A percentile compares a stretch with the other conserved stretches of the same genome.
These are phyloP conservation scores for Monascus purpureus DNA, from an alignment of 495 filamentous ascomycete species.

Conservation along the genomic window DNA sequence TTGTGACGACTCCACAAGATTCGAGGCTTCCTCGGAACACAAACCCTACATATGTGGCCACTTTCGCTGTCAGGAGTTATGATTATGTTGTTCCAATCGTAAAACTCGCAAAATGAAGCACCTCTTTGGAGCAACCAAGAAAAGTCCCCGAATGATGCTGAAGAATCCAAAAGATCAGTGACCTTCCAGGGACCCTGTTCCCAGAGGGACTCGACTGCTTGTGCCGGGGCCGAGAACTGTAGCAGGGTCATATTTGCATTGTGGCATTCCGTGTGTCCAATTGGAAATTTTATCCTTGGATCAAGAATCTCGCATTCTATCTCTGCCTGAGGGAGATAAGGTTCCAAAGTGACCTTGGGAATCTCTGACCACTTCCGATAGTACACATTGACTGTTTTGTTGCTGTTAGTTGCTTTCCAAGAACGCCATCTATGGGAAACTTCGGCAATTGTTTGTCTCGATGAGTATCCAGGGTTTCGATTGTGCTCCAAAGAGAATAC, in stretches of 20 bases:
- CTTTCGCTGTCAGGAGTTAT: background rate
- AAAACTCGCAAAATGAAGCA: constrained; percentile 6
- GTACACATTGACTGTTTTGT: constrained; percentile 9
- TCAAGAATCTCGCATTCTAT: constrained; percentile 7
- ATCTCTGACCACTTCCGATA: constrained; percentile 12
- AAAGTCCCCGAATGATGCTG: constrained; percentile 10
- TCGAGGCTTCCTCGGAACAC: constrained; percentile 28
- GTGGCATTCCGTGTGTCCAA: constrained; percentile 9
- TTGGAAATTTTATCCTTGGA: constrained; percentile 2
- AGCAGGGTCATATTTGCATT: constrained; percentile 16
- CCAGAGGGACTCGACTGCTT: constrained; percentile 4
- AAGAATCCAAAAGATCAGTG: constrained; percentile 8
- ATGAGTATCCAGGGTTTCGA: constrained; percentile 38
- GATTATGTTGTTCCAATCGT: constrained; percentile 13
- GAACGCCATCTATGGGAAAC: constrained; percentile 21
- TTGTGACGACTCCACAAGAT: constrained; percentile 23
- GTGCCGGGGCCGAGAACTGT: constrained; percentile 7
- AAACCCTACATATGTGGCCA: constrained; percentile 19
- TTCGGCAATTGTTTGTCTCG: constrained; percentile 33
- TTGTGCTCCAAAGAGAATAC: constrained; percentile 46
- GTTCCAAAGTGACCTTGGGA: constrained; percentile 4
- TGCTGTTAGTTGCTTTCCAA: background rate
- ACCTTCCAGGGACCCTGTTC: constrained; percentile 9
- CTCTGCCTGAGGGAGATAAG: constrained; percentile 1
- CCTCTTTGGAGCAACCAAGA: constrained; percentile 20